Conservation (phyloP, 495 filamentous ascomycete species). For the Tuber brumale region DNA sequence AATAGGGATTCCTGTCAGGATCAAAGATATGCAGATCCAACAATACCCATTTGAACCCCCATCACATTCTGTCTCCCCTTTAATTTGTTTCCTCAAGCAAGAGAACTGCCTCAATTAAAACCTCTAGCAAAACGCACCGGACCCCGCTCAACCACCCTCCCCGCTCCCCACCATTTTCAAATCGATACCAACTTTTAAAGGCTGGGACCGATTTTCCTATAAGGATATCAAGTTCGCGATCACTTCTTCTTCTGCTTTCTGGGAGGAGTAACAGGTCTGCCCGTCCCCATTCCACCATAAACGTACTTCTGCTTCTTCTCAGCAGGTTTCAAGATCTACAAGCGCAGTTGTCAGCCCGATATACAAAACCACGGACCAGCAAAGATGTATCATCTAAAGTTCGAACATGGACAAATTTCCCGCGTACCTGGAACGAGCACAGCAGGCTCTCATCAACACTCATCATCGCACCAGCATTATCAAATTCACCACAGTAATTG, state of each 20-base stretch:
- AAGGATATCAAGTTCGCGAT: constrained; percentile 46
- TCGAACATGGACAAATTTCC: neutral
- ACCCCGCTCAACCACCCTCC: constrained; percentile 24
- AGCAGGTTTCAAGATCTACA: constrained; percentile 94
- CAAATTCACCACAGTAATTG: constrained; percentile 99
- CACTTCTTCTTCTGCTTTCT: constrained; percentile 85
- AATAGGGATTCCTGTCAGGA: constrained; percentile 35
- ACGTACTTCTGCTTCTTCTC: constrained; percentile 99
- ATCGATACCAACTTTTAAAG: constrained; percentile 30
- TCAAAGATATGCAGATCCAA: constrained; percentile 39
- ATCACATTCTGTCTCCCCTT: constrained; percentile 35
- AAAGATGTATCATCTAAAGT: constrained; percentile 4
- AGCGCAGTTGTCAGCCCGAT: constrained; percentile 10
- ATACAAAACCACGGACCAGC: neutral
- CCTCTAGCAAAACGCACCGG: constrained; percentile 38
- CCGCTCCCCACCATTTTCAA: constrained; percentile 33
- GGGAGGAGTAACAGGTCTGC: constrained; percentile 81
- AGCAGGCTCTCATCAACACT: constrained; percentile 98
- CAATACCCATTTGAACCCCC: constrained; percentile 36
- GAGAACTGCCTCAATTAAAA: constrained; percentile 40
- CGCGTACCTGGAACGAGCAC: constrained; percentile 94
- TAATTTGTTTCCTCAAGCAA: constrained; percentile 39
- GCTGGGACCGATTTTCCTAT: constrained; percentile 26
- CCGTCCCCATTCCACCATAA: constrained; percentile 77
- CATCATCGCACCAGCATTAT: constrained; percentile 99